Base-by-base conservation (phyloP, 768 basidiomycete genomes). In the Boletus edulis region DNA sequence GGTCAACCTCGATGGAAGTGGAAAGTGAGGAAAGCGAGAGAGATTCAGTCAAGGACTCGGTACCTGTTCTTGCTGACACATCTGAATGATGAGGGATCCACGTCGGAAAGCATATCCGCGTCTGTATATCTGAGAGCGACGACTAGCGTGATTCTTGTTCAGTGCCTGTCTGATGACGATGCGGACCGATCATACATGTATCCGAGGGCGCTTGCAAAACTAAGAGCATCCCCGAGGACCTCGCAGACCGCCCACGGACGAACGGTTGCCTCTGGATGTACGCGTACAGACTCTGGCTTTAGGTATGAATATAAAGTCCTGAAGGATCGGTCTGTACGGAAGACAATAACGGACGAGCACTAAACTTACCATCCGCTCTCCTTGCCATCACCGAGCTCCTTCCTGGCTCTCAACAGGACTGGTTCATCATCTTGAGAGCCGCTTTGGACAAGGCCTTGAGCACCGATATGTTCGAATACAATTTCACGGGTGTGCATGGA, bases 31-130 rank as follows among this genome's bases (percentile, higher is more conserved):
- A 39, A 39, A 60, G 58, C 51, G 12, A 37, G 51, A 47, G 24
- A 29, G 17, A 39, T n/a, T 32, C 37, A 22, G 10, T 24, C 44
- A 49, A 18, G 11, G 8, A 47, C 32, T 59, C 39, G 12, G 52
- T 68, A 86, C 90, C 74, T 88, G 84, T 71, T 91, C 91, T 70
- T 91, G 87, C 69, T 91, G 89, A 67, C 88, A 90, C 84, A 92
- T 89, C 58, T 86, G 81, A 51, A 93, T 89, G 15, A 87, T 75
- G 13, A 93, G 75, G 17, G 76, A 65, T 2, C 89, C 90, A 53
- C 86, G 75, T 29, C 87, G 77, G 67, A 93, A 93, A 22, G 84
- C 73, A 66, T 89, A 92, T 31, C 91, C 91, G 40, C 82, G 81
- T 71, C 91, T 92, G 74, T 87, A 92, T 39, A 88, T 85, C 71